Conservation (phyloP, 176 grass and related monocot genomes). For the Phragmites australis region DNA sequence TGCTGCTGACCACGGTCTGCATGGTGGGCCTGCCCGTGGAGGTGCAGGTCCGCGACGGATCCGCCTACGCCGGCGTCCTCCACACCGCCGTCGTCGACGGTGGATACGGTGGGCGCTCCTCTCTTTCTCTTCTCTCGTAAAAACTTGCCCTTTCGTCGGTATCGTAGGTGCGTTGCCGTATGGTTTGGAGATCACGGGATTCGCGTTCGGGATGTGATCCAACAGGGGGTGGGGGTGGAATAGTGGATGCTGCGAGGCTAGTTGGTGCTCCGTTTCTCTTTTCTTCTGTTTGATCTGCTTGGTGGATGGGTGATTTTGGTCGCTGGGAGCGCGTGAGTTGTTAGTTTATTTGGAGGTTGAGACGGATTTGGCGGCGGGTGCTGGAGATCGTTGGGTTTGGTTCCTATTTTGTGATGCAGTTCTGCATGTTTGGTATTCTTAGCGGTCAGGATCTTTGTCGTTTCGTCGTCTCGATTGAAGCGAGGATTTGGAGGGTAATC, state of each 20-base stretch:
- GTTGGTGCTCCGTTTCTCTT: background rate
- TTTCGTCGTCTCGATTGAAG: background rate
- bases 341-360: background rate
- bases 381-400: constrained; percentile 15
- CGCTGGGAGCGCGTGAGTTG: background rate
- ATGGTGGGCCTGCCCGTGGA: constrained; percentile 84
- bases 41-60: constrained; percentile 93
- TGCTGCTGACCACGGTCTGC: constrained; percentile 70
- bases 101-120: constrained; percentile 53
- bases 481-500: background rate
- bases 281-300: constrained; percentile 27
- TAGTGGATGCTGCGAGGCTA: background rate
- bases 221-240: background rate
- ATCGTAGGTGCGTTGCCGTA: too few species aligned
- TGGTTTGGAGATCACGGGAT: constrained; percentile 31
- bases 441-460: background rate
- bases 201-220: constrained; percentile 32
- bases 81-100: constrained; percentile 78
- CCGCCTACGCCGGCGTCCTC: constrained; percentile 87
- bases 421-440: background rate
- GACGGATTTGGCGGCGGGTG: constrained; percentile 32
- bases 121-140: background rate
- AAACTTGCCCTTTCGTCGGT: background rate
- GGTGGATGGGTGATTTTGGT: background rate
- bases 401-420: background rate